A percentile compares a stretch with the other conserved stretches of the same genome.
Conservation (phyloP, 768 basidiomycete species). For the Xerocomus brunneocitrinus region DNA sequence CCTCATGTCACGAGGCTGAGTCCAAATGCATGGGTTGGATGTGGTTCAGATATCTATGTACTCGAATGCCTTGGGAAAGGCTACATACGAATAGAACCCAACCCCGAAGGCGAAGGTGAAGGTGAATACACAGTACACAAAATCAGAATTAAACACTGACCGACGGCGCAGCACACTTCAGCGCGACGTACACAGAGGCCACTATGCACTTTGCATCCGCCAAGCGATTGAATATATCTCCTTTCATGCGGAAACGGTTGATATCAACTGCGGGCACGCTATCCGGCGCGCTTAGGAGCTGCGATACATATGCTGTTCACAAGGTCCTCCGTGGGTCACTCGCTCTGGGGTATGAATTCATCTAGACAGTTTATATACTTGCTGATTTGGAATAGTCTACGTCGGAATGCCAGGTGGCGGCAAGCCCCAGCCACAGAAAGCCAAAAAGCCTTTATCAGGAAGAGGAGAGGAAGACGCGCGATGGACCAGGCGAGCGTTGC, state of each 20-base stretch:
- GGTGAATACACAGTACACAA: neutral
- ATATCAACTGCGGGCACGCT: slow-evolving; percentile 55
- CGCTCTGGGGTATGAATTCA: slow-evolving; percentile 42
- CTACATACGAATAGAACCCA: slow-evolving; percentile 56
- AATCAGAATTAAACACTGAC: slow-evolving; percentile 2
- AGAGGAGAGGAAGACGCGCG: slow-evolving; percentile 41
- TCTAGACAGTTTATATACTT: neutral
- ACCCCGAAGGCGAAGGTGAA: slow-evolving; percentile 30
- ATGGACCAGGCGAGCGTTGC: slow-evolving; percentile 15
- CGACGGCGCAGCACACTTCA: slow-evolving; percentile 32
- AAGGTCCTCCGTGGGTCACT: slow-evolving; percentile 52
- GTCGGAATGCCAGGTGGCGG: slow-evolving; percentile 66
- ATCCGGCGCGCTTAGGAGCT: slow-evolving; percentile 57
- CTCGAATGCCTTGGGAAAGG: slow-evolving; percentile 73
- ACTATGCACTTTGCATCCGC: slow-evolving; percentile 44
- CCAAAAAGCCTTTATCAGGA: slow-evolving; percentile 55
- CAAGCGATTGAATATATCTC: slow-evolving; percentile 42
- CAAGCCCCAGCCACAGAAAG: slow-evolving; percentile 51
- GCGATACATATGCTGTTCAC: slow-evolving; percentile 59
- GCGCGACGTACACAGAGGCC: slow-evolving; percentile 53
- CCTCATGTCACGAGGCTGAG: slow-evolving; percentile 55
- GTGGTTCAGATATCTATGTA: slow-evolving; percentile 65
- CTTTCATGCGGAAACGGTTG: slow-evolving; percentile 48
- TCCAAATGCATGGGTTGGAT: slow-evolving; percentile 72
- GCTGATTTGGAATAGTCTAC: slow-evolving; percentile 39